Evolutionary conservation across 2,329 filamentous ascomycete genomes (phyloP).

Genomic region (Drechslerella coelobrocha): DNA sequence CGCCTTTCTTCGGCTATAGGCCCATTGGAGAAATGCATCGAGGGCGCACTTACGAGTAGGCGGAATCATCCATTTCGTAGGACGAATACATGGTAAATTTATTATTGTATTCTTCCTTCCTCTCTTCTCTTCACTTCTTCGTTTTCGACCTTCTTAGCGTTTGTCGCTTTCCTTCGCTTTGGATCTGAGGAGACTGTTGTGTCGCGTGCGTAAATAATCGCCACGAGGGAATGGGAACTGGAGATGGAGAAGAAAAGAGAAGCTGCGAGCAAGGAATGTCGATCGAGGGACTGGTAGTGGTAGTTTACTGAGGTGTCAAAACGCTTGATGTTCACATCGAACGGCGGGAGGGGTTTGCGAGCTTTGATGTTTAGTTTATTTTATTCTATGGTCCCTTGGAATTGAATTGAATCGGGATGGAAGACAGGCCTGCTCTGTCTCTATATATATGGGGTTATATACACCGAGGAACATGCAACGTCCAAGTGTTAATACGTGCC

Average conservation of each 20-base stretch:
- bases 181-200: too few species aligned
- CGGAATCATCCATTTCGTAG: conserved; percentile 46
- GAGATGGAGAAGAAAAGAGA: too few species aligned
- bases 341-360: too few species aligned
- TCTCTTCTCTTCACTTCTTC: neutral
- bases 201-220: too few species aligned
- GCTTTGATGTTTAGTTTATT: too few species aligned
- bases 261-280: too few species aligned
- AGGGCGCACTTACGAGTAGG: conserved; percentile 34
- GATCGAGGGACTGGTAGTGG: too few species aligned
- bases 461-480: neutral
- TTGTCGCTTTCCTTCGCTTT: too few species aligned
- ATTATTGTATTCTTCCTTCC: conserved; percentile 3
- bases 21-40: neutral
- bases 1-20: neutral
- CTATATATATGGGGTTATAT: neutral
- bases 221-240: too few species aligned
- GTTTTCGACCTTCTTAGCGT: too few species aligned
- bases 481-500: neutral
- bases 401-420: conserved; percentile 11
- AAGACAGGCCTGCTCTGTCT: conserved; percentile 22
- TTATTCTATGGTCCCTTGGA: too few species aligned
- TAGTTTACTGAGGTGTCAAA: too few species aligned
- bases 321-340: neutral
- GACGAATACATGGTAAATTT: conserved; percentile 45